phyloP scores from a whole-genome alignment of 768 basidiomycete species.

The Leccinum boreale region DNA sequence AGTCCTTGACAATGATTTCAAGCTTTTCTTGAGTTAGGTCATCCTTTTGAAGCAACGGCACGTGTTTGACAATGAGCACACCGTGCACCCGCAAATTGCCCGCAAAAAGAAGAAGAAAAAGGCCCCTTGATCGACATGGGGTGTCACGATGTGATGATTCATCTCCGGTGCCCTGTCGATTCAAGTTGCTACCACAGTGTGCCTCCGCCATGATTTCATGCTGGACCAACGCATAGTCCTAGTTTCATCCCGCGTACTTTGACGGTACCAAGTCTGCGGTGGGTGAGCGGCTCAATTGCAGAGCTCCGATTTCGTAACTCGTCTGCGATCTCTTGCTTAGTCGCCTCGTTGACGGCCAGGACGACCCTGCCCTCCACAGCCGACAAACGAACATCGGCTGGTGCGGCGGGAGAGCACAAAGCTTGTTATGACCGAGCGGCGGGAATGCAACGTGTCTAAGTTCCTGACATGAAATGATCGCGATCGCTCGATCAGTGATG shows the following conservation, averaged over 20 bases:
- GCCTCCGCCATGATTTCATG: slow-evolving; percentile 95
- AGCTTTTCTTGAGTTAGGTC: slow-evolving; percentile 1
- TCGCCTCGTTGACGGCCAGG: slow-evolving; percentile 92
- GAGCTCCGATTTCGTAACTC: slow-evolving; percentile 54
- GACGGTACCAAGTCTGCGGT: neutral
- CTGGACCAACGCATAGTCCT: slow-evolving; percentile 89
- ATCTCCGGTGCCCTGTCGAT: too few species aligned
- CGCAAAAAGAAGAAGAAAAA: too few species aligned
- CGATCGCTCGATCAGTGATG: too few species aligned
- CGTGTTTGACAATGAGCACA: too few species aligned
- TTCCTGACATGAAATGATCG: slow-evolving; percentile 37
- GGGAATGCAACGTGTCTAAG: slow-evolving; percentile 72
- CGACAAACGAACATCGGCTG: slow-evolving; percentile 8
- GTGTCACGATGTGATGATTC: too few species aligned
- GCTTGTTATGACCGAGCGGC: neutral
- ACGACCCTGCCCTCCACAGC: slow-evolving; percentile 99
- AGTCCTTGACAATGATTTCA: neutral
- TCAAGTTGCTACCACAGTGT: slow-evolving; percentile 42
- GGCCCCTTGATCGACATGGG: too few species aligned
- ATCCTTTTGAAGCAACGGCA: neutral
- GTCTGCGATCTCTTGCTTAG: slow-evolving; percentile 94
- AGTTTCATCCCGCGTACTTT: slow-evolving; percentile 27
- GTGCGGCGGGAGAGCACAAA: neutral
- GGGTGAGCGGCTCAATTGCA: slow-evolving; percentile 52
- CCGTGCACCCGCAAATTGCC: too few species aligned